These are phyloP conservation scores for Giardia duodenalis DNA, from an alignment of 208 protist genomes.

Conservation along the genomic window DNA sequence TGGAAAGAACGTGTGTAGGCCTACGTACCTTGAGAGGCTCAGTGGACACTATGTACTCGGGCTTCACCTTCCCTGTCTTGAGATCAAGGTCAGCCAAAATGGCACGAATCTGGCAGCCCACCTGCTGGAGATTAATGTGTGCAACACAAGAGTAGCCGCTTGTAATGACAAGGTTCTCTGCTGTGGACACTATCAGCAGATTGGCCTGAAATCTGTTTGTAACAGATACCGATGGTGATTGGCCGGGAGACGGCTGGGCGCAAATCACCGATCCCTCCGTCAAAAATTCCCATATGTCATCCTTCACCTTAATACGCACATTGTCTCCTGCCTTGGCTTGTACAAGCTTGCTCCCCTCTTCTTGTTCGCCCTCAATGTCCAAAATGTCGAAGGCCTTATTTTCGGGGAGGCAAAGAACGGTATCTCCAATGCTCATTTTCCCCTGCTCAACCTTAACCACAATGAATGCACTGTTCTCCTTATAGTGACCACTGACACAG, in stretches of 20 bases:
- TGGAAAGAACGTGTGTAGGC: background rate
- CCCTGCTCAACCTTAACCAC: constrained; percentile 18
- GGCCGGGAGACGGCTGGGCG: background rate
- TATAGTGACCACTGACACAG: constrained; percentile 18
- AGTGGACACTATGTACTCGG: background rate
- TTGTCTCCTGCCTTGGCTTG: constrained; percentile 1
- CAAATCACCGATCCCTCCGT: constrained; percentile 6
- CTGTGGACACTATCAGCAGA: background rate
- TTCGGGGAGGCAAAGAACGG: background rate
- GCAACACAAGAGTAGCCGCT: background rate
- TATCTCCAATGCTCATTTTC: background rate
- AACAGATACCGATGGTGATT: background rate
- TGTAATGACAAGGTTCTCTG: background rate
- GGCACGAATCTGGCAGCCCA: background rate
- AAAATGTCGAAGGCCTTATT: background rate
- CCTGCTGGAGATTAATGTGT: background rate
- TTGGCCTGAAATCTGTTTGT: background rate
- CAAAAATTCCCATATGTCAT: background rate
- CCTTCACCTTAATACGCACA: background rate
- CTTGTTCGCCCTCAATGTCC: constrained; percentile 8
- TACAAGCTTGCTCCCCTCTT: background rate
- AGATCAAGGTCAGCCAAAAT: background rate
- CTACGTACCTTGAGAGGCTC: background rate
- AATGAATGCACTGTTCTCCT: background rate
- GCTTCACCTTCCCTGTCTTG: background rate